Conservation (phyloP, 495 filamentous ascomycete genomes). For the Penicillium canariense region DNA sequence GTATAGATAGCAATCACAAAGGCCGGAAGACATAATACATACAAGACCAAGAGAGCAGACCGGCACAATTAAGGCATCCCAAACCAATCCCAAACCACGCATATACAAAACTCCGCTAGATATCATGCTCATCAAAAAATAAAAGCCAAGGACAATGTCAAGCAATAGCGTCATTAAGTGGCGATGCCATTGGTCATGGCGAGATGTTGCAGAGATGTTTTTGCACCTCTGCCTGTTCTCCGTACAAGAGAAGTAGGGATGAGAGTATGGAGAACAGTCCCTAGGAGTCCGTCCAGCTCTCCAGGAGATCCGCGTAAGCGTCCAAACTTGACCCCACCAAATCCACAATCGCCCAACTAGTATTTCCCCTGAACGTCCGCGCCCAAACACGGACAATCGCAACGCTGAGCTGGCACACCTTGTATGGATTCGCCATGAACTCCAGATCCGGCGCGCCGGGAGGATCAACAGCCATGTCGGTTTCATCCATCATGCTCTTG, state of each 20-base stretch:
- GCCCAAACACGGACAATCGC: conserved; percentile 55
- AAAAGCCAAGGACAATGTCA: conserved; percentile 2
- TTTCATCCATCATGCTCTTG: conserved; percentile 73
- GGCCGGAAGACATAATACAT: conserved; percentile 18
- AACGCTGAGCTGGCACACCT: conserved; percentile 48
- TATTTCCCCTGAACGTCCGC: conserved; percentile 53
- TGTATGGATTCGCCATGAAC: conserved; percentile 45
- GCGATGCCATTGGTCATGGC: neutral
- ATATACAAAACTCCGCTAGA: conserved; percentile 23
- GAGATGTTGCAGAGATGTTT: neutral
- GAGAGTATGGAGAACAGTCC: too few relatives aligned
- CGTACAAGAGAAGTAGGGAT: too few relatives aligned
- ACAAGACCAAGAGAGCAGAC: conserved; percentile 6
- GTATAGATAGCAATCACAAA: conserved; percentile 22
- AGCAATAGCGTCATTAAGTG: conserved; percentile 14
- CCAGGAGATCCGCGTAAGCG: conserved; percentile 43
- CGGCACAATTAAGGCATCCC: neutral
- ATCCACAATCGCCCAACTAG: conserved; percentile 54
- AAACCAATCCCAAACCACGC: conserved; percentile 4
- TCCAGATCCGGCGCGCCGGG: conserved; percentile 43
- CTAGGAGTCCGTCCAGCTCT: conserved; percentile 21
- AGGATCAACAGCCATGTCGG: conserved; percentile 62
- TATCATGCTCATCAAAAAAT: conserved; percentile 14
- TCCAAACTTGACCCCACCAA: conserved; percentile 47
- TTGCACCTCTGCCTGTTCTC: neutral